Base-by-base conservation (phyloP, 768 basidiomycete genomes). In the Phlebiopsis flavidoalba region DNA sequence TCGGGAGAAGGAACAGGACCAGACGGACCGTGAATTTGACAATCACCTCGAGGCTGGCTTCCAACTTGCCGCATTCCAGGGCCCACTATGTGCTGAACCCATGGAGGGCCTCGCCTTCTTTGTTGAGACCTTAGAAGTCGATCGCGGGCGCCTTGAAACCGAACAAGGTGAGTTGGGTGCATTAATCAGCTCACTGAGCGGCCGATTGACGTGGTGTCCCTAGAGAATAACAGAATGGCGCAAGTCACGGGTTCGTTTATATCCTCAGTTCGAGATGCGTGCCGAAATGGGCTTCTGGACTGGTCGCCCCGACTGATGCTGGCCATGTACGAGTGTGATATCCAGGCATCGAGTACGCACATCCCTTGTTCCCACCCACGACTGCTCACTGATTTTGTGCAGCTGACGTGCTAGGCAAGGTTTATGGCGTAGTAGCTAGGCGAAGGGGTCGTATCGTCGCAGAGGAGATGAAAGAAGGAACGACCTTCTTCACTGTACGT, bases 391-490 rank as follows among this genome's bases (percentile, higher is more conserved):
- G 21, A 67, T 43, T 51, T 12, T 50, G 56, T 21, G 26, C 67
- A 95, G 95, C 93, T 70, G 97, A 99, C 63, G 97, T 98, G 0
- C 81, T 99, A 54, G 97, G 97, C 2, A 98, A 96, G 71, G 95
- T 98, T 1, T 98, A 98, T 67, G 95, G 86, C 8, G 97, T 98
- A 19, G 91, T 98, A 4, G 88, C 96, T 0, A 87, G 88, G 71
- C 85, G 96, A 64, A 85, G 93, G 54, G 97, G 97, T 1, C 81
- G 90, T 51, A 96, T 99, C 62, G 83, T 98, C 3, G 90, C 95
- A 14, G 97, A 98, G 70, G 97, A 98, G 72, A 96, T 98, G 95
- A 98, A 95, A 71, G 95, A 98, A 71, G 95, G 97, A 0, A 97
- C 95, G 0, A 82, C 89, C 0, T 95, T 97, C 75, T 97, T 99